Evolutionary conservation across 306 rosid species (phyloP).

Genomic region (Hylodesmum podocarpum): DNA sequence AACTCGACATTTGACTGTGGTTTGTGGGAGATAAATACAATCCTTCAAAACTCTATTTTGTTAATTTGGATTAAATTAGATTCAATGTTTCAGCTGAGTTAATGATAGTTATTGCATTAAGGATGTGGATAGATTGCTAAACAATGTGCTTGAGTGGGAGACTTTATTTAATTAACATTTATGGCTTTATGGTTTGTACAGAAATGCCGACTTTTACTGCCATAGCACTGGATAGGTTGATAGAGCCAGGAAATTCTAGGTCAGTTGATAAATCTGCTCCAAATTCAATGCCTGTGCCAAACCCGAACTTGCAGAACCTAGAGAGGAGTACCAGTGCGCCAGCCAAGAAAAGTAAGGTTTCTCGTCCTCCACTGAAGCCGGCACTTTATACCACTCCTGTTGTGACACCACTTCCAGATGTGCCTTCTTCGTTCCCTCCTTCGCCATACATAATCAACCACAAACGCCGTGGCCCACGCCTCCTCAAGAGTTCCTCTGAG

Average conservation of each 20-base stretch:
- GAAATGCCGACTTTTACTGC: constrained; percentile 82
- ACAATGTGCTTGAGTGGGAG: not conserved
- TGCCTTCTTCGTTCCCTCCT: constrained; percentile 83
- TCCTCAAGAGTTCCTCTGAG: constrained; percentile 74
- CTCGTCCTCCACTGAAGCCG: constrained; percentile 73
- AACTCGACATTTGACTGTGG: not conserved
- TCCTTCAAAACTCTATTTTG: not conserved
- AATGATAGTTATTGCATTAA: constrained; percentile 7
- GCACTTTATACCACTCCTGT: constrained; percentile 89
- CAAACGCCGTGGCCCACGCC: constrained; percentile 94
- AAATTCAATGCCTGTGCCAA: constrained; percentile 56
- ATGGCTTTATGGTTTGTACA: constrained; percentile 46
- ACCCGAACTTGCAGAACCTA: constrained; percentile 43
- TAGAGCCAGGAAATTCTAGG: constrained; percentile 77
- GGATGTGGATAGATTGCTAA: not conserved
- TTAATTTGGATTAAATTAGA: not conserved
- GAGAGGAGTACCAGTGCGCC: constrained; percentile 59
- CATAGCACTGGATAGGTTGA: constrained; percentile 80
- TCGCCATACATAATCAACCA: constrained; percentile 93
- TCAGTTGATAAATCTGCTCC: constrained; percentile 60
- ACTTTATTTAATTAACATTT: not conserved
- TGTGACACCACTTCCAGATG: constrained; percentile 79
- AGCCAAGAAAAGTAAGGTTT: constrained; percentile 37
- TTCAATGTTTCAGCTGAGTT: not conserved
- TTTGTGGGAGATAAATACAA: not conserved